phyloP scores from a whole-genome alignment of 1,139 yeast species.

The Protomyces inundatus region DNA sequence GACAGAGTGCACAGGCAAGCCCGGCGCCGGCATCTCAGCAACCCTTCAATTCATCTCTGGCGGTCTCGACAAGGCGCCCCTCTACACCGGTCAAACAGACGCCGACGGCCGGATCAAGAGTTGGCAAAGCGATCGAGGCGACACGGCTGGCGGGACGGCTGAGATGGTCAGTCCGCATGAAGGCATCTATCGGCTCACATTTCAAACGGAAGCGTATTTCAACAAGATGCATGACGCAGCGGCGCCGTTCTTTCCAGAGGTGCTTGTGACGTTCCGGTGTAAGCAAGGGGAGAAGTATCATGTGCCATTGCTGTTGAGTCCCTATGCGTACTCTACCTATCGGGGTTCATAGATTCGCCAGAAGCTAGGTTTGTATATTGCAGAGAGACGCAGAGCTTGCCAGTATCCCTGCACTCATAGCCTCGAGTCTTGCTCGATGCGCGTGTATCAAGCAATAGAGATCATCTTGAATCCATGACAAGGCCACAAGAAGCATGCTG shows the following conservation, averaged over 20 bases:
- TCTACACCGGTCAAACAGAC: conserved; percentile 22
- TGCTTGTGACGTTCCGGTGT: conserved; percentile 27
- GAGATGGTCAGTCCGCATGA: conserved; percentile 2
- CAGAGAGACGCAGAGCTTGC: no score
- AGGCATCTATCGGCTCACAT: conserved; percentile 14
- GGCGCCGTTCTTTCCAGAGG: conserved; percentile 30
- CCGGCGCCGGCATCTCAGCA: conserved; percentile 6
- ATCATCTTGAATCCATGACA: no score
- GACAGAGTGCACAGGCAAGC: conserved; percentile 1
- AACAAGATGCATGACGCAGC: conserved; percentile 4
- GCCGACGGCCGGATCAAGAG: conserved; percentile 25
- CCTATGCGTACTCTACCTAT: conserved; percentile 84
- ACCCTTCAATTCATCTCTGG: not conserved
- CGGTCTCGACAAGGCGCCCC: conserved; percentile 11
- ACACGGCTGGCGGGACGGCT: not conserved
- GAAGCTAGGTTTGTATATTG: no score
- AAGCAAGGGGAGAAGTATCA: conserved; percentile 59
- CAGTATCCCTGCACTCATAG: no score
- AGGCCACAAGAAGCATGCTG: no score
- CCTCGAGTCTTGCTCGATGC: no score
- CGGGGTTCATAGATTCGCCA: conserved; percentile 55
- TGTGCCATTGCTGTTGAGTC: conserved; percentile 73
- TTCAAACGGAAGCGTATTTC: conserved; percentile 25
- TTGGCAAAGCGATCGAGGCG: conserved; percentile 7
- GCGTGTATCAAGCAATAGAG: no score